Base-by-base conservation (phyloP, 805 yeast species). In the Kurtzmaniella cleridarum region DNA sequence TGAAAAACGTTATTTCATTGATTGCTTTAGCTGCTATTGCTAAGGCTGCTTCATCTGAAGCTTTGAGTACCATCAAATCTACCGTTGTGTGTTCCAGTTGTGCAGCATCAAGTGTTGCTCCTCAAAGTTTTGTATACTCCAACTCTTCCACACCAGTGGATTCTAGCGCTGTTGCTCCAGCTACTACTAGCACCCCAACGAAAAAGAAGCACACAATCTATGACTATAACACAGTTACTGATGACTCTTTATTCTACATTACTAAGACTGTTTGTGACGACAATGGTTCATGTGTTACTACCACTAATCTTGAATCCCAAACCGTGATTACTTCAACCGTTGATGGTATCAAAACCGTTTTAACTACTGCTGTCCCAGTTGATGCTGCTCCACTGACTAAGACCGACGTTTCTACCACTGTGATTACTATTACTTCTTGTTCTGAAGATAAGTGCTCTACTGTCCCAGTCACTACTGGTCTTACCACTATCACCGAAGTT, bases 401-500 rank as follows among this genome's bases (percentile, higher is more conserved):
- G 28, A 49, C 57, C 17, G 48, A 41, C 14, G 39, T 43, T 28
- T 41, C 49, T 2, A 54, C 63, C 27, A 57, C 64, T 13, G 56
- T 57, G 12, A 35, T 64, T 9, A 61, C 67, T n/a, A 48, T 60
- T 38, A 64, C 73, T 28, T 60, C 69, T n/a, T 66, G 73, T 45
- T 40, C 51, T 4, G 57, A 59, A 39, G 35, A 64, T 49, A 57
- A 47, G 41, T 66, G 72, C 47, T 28, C 47, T 5, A 34, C 36
- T 16, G 53, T 44, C 33, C 48, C 64, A 13, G 51, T 54, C 29
- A 64, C 71, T 38, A 56, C 66, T 39, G 71, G 71, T 36, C 36
- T 56, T 6, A 51, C 60, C 13, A 53, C 47, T 17, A 15, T 37
- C 27, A 34, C 30, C 15, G 39, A 38, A 12, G 29, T 26, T 9